Conservation (phyloP, 2,329 filamentous ascomycete species). For the Stachybotrys elegans region DNA sequence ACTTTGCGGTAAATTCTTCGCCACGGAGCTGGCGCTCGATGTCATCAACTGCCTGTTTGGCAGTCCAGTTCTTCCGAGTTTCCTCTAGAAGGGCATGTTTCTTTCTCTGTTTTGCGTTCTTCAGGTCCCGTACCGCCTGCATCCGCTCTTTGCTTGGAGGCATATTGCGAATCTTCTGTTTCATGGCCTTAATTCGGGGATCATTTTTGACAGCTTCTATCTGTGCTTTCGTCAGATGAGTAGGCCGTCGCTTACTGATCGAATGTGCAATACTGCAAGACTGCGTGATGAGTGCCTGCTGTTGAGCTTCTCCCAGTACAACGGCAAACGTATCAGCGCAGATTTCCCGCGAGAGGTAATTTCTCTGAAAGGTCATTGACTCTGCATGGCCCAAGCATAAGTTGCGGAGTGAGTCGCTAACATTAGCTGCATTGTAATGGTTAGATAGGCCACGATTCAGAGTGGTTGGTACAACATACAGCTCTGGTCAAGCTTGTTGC, state of each 20-base stretch:
- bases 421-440: background rate
- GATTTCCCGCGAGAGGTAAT: conserved; percentile 7
- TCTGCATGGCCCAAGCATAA: conserved; percentile 3
- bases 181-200: conserved; percentile 6
- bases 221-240: conserved; percentile 11
- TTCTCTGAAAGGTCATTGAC: conserved; percentile 3
- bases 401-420: conserved; percentile 6
- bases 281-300: conserved; percentile 12
- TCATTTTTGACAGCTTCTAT: conserved; percentile 9
- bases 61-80: conserved; percentile 11
- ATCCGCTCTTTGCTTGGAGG: conserved; percentile 4
- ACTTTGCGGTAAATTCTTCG: conserved; percentile 9
- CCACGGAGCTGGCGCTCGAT: conserved; percentile 15
- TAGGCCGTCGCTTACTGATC: conserved; percentile 10
- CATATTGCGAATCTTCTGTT: background rate
- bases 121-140: conserved; percentile 4
- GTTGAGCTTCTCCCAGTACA: conserved; percentile 4
- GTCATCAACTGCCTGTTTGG: conserved; percentile 12
- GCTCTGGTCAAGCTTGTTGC: conserved; percentile 4
- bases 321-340: conserved; percentile 4
- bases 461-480: background rate
- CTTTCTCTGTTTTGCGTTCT: conserved; percentile 12
- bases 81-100: conserved; percentile 10
- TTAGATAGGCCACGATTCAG: too few species aligned
- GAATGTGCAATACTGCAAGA: conserved; percentile 13